These are phyloP conservation scores for Wilcoxina mikolae DNA, from an alignment of 495 filamentous ascomycete genomes.

Conservation along the genomic window DNA sequence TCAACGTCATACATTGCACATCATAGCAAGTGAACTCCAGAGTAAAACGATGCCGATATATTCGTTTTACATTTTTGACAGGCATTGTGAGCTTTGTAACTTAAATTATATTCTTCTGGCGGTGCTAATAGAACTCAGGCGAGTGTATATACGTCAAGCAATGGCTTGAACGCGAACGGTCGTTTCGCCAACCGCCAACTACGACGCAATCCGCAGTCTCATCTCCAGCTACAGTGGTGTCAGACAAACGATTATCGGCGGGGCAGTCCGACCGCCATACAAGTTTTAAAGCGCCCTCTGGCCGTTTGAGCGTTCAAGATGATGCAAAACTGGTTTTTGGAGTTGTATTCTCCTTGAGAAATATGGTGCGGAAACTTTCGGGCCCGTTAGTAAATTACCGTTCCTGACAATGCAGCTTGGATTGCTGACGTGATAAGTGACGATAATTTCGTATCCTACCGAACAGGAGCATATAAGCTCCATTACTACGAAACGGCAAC, in stretches of 20 bases:
- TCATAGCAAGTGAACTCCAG: too few relatives aligned
- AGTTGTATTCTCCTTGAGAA: slow-evolving; percentile 84
- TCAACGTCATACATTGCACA: too few relatives aligned
- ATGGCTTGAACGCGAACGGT: slow-evolving; percentile 38
- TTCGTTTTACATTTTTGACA: slow-evolving; percentile 97
- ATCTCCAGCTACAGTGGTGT: slow-evolving; percentile 16
- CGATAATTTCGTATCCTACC: slow-evolving; percentile 69
- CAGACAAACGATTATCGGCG: slow-evolving; percentile 18
- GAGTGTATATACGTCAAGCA: slow-evolving; percentile 93
- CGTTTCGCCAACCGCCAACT: slow-evolving; percentile 19
- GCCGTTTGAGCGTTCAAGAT: slow-evolving; percentile 52
- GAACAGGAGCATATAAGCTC: slow-evolving; percentile 88
- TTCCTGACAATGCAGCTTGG: neutral
- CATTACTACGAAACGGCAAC: slow-evolving; percentile 98
- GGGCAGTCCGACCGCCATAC: slow-evolving; percentile 22
- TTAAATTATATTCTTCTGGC: neutral
- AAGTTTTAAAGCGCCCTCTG: slow-evolving; percentile 29
- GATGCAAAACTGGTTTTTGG: slow-evolving; percentile 96
- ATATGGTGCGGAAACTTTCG: slow-evolving; percentile 86
- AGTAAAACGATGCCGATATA: slow-evolving; percentile 84
- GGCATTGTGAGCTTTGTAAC: slow-evolving; percentile 56
- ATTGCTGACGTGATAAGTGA: slow-evolving; percentile 20
- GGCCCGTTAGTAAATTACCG: slow-evolving; percentile 35
- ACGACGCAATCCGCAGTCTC: slow-evolving; percentile 29
- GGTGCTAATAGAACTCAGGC: slow-evolving; percentile 38